Evolutionary conservation across 106 monocot species (phyloP).

Genomic region (Dioscorea alata): DNA sequence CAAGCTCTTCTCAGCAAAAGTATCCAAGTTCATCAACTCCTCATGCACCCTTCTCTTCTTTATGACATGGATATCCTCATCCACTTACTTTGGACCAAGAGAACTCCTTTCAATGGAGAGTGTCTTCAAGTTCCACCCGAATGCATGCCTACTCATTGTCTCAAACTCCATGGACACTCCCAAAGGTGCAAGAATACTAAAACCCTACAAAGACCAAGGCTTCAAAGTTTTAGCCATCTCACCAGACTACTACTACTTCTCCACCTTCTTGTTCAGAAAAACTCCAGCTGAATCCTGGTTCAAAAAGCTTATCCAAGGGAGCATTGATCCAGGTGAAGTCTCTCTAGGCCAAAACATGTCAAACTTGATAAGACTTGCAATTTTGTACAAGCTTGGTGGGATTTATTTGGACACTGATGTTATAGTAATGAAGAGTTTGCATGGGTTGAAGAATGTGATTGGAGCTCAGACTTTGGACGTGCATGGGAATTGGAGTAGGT

Average conservation of each 20-base stretch:
- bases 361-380: constrained; percentile 63
- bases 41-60: constrained; percentile 54
- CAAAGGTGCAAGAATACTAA: constrained; percentile 26
- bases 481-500: constrained; percentile 60
- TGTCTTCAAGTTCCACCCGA: constrained; percentile 59
- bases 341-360: constrained; percentile 81
- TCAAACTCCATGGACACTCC: constrained; percentile 62
- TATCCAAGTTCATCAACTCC: constrained; percentile 28
- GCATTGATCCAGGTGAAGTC: constrained; percentile 42
- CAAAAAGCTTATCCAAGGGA: constrained; percentile 13
- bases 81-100: constrained; percentile 31
- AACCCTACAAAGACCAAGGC: constrained; percentile 27
- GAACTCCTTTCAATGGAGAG: constrained; percentile 66
- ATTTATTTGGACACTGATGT: constrained; percentile 81
- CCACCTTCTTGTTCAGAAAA: constrained; percentile 17
- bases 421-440: constrained; percentile 49
- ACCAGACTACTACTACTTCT: constrained; percentile 50
- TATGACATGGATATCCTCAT: constrained; percentile 77
- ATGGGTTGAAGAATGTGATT: constrained; percentile 41
- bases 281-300: constrained; percentile 65
- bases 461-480: constrained; percentile 57
- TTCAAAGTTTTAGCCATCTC: constrained; percentile 39
- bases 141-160: constrained; percentile 63
- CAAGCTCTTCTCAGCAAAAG: constrained; percentile 26
- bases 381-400: constrained; percentile 79